phyloP scores from a whole-genome alignment of 192 early-diverging fungal genomes.

The Podila verticillata region DNA sequence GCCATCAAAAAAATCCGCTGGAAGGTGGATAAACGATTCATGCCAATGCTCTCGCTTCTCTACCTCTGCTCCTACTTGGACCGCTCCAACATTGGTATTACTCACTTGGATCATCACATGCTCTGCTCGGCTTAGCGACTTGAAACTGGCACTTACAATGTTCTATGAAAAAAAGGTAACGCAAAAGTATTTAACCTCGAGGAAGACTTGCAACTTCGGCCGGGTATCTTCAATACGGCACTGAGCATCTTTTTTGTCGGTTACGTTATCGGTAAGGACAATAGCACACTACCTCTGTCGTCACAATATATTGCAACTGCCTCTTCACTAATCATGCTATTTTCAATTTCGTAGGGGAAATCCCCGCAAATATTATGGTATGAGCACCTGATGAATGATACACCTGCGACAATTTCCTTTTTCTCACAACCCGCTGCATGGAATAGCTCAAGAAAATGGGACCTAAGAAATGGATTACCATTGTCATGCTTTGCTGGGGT shows the following conservation, averaged over 20 bases:
- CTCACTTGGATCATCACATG: no score
- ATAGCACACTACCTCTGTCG: no score
- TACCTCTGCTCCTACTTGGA: constrained; percentile 23
- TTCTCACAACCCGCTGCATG: neutral
- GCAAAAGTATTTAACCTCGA: constrained; percentile 57
- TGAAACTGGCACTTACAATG: no score
- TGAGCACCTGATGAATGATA: neutral
- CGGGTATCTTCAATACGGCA: constrained; percentile 58
- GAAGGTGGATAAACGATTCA: constrained; percentile 8
- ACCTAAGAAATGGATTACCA: constrained; percentile 3
- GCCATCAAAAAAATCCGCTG: neutral
- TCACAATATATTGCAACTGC: no score
- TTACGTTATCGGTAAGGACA: constrained; percentile 37
- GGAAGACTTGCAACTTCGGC: constrained; percentile 43
- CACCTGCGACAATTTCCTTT: neutral
- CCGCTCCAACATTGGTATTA: constrained; percentile 15
- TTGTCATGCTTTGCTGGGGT: constrained; percentile 11
- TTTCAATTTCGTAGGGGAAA: neutral
- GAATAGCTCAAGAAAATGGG: constrained; percentile 12
- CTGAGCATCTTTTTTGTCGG: constrained; percentile 70
- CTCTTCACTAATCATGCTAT: no score
- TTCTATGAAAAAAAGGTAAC: constrained; percentile 40
- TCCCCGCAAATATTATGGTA: constrained; percentile 10
- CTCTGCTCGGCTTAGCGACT: no score
- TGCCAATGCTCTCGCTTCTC: constrained; percentile 12